Evolutionary conservation across 805 yeast species (phyloP).

Genomic region (Nakazawaea molendinolei): DNA sequence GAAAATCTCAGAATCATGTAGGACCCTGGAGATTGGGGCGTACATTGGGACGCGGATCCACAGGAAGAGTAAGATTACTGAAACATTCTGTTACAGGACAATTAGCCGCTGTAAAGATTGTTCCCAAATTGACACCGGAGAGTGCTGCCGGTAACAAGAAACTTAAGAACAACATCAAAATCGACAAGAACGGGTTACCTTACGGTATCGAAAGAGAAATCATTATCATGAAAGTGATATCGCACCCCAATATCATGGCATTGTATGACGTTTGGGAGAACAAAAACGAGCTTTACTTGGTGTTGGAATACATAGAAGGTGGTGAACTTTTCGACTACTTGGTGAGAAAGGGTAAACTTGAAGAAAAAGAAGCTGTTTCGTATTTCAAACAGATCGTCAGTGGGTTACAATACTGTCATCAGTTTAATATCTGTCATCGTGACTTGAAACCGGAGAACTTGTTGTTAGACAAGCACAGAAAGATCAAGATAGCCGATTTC

Average conservation of each 20-base stretch:
- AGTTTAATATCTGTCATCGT: slow-evolving; percentile 64
- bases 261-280: slow-evolving; percentile 86
- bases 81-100: slow-evolving; percentile 79
- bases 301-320: slow-evolving; percentile 93
- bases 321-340: slow-evolving; percentile 93
- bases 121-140: slow-evolving; percentile 74
- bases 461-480: slow-evolving; percentile 71
- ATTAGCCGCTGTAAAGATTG: slow-evolving; percentile 94
- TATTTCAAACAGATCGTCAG: slow-evolving; percentile 71
- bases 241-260: slow-evolving; percentile 74
- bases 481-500: slow-evolving; percentile 95
- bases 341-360: slow-evolving; percentile 81
- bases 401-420: slow-evolving; percentile 64
- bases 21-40: slow-evolving; percentile 98
- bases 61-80: slow-evolving; percentile 91
- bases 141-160: slow-evolving; percentile 20
- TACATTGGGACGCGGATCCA: slow-evolving; percentile 93
- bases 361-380: slow-evolving; percentile 82
- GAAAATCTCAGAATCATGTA: slow-evolving; percentile 40
- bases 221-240: slow-evolving; percentile 74
- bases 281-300: slow-evolving; percentile 74
- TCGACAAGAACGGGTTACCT: slow-evolving; percentile 52
- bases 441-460: slow-evolving; percentile 79
- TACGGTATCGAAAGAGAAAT: slow-evolving; percentile 86
- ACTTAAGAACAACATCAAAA: slow-evolving; percentile 29